Base-by-base conservation (phyloP, 805 yeast species). In the Starmerella sirachaensis region DNA sequence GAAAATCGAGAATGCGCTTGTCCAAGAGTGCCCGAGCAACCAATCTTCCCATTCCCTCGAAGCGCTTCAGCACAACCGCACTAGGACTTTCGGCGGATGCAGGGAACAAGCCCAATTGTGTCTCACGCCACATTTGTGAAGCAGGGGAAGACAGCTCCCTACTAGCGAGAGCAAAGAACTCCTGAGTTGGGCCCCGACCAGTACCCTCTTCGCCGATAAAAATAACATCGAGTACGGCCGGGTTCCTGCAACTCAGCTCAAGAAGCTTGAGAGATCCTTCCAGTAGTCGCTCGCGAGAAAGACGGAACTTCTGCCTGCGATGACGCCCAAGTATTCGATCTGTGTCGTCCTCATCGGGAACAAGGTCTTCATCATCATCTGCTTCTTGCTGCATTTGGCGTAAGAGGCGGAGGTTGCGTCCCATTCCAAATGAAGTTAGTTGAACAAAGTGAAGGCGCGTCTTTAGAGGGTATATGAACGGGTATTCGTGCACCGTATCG, bases 101-200 rank as follows among this genome's bases (percentile, higher is more conserved):
- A 1, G 97, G 97, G 54, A 81, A 88, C 31, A 88, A 60, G 0
- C 93, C 88, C 1, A 47, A 48, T 22, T 50, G 50, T 6, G 50
- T 43, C 27, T 54, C 60, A 48, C 93, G 68, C 97, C 97, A 88
- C 63, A 91, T 62, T 7, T 58, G 59, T 32, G 77, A 58, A 19
- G 65, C 65, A 35, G 65, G 68, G 46, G 62, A 66, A 1, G 78
- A 62, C 55, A 88, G 84, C 45, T 77, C 85, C 40, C 66, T 72
- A 0, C 95, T 84, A 2, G 82, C 84, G 12, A 68, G 63, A 0
- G 96, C 75, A 53, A 84, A 88, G 53, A 91, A 88, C 58, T 88
- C 98, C 46, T 86, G 64, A 0, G 98, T 88, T 3, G 98, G 98
- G 0, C 98, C 98, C 31, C 85, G 61, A 0, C 98, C 98, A 0